Percentiles rank a stretch among this genome's conserved stretches.
phyloP scores from a whole-genome alignment of 768 basidiomycete species.

The Panaeolus cyanescens region DNA sequence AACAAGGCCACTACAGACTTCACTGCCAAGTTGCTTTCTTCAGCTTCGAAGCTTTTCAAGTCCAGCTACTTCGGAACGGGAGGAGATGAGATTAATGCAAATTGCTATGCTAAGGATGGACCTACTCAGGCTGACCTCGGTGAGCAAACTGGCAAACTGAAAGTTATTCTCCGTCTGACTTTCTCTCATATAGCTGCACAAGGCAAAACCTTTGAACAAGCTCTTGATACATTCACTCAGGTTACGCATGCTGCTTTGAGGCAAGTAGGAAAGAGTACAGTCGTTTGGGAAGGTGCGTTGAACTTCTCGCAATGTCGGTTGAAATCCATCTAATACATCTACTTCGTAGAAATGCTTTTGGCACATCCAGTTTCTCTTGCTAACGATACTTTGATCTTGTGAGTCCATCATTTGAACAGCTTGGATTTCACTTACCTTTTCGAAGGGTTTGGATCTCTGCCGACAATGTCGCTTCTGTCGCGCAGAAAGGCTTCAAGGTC shows the following conservation, averaged over 20 bases:
- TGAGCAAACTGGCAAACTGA: constrained; percentile 7
- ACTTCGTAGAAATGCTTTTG: constrained; percentile 57
- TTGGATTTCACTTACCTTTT: background rate
- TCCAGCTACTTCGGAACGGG: constrained; percentile 74
- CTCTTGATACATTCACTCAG: constrained; percentile 61
- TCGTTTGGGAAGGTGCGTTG: constrained; percentile 74
- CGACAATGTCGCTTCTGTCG: constrained; percentile 55
- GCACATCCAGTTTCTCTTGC: constrained; percentile 44
- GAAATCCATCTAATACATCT: constrained; percentile 37
- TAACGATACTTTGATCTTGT: constrained; percentile 60
- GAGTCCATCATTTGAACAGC: constrained; percentile 17
- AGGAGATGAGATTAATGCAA: constrained; percentile 77
- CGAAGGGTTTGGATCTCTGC: constrained; percentile 74
- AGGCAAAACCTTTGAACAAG: constrained; percentile 60
- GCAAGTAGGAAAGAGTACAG: constrained; percentile 63
- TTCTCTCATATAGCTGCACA: constrained; percentile 24
- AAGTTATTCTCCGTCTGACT: background rate
- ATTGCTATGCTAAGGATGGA: constrained; percentile 64
- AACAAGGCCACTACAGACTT: constrained; percentile 61
- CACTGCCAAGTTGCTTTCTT: constrained; percentile 51
- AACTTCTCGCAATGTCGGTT: background rate
- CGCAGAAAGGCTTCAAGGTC: constrained; percentile 56
- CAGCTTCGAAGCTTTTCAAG: constrained; percentile 51
- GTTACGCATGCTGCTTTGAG: constrained; percentile 56
- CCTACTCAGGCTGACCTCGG: constrained; percentile 58